phyloP scores from a whole-genome alignment of 1,284 basidiomycete species.

The Ceratobasidium sp. region DNA sequence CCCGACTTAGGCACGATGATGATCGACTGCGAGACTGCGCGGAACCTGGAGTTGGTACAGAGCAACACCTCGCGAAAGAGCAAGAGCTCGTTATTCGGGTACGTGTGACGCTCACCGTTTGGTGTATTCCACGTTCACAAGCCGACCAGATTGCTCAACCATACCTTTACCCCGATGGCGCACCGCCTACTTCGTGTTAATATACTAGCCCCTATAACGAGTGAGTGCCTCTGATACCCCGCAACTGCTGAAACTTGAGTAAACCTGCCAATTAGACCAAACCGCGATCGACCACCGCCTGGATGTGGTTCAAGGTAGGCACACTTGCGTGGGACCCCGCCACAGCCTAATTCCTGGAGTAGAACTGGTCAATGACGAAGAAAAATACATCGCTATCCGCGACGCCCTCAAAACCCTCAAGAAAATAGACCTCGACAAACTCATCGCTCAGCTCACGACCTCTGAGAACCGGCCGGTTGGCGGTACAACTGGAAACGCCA shows the following conservation, averaged over 20 bases:
- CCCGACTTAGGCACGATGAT: constrained; percentile 80
- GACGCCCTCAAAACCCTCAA: constrained; percentile 75
- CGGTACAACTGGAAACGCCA: constrained; percentile 61
- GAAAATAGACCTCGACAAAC: constrained; percentile 88
- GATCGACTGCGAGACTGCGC: constrained; percentile 88
- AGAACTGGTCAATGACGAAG: constrained; percentile 83
- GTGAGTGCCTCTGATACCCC: constrained; percentile 56
- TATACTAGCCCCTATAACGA: constrained; percentile 84
- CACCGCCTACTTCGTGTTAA: constrained; percentile 79
- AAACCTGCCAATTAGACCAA: constrained; percentile 47
- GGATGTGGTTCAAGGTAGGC: constrained; percentile 54
- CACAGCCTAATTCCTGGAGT: not conserved
- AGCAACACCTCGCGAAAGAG: constrained; percentile 76
- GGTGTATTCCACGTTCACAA: not conserved
- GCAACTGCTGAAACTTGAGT: no score
- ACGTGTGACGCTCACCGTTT: constrained; percentile 48
- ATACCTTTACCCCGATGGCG: constrained; percentile 91
- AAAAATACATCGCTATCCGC: constrained; percentile 73
- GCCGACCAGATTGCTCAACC: constrained; percentile 59
- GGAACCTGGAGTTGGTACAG: constrained; percentile 86
- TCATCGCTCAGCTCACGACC: constrained; percentile 75
- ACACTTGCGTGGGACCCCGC: not conserved
- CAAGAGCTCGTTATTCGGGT: constrained; percentile 79
- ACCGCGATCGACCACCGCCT: constrained; percentile 56
- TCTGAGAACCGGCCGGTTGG: constrained; percentile 62